These are phyloP conservation scores for Cryptosporidium canis DNA, from an alignment of 169 alveolate genomes.

Conservation along the genomic window DNA sequence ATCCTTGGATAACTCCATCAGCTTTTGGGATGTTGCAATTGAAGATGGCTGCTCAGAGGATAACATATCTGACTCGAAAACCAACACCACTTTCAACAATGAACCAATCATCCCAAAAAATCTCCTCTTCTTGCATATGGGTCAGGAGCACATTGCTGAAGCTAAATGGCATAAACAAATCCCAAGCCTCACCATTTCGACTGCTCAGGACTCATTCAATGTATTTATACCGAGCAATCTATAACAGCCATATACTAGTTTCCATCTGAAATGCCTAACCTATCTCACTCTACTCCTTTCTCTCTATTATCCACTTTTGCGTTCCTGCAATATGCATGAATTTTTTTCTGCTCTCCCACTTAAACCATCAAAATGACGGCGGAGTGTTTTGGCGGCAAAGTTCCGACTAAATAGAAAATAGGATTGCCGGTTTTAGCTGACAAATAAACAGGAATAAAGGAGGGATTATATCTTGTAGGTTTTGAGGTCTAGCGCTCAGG, in stretches of 20 bases:
- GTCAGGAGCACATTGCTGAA: slow-evolving; percentile 71
- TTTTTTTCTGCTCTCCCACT: no score
- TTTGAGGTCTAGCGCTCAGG: neutral
- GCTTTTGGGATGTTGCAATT: slow-evolving; percentile 69
- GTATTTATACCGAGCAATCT: slow-evolving; percentile 58
- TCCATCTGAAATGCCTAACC: neutral
- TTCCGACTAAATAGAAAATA: no score
- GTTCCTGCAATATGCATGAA: no score
- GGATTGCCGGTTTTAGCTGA: no score
- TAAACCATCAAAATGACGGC: no score
- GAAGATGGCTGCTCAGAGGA: slow-evolving; percentile 32
- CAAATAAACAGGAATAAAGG: no score
- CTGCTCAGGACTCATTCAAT: slow-evolving; percentile 67
- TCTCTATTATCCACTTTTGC: neutral
- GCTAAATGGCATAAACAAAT: slow-evolving; percentile 71
- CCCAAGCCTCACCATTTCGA: slow-evolving; percentile 56
- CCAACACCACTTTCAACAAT: neutral
- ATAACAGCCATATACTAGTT: neutral
- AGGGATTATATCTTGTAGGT: neutral
- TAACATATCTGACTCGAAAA: neutral
- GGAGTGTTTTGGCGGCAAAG: no score
- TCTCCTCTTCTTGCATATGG: slow-evolving; percentile 62
- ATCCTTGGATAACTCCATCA: slow-evolving; percentile 61
- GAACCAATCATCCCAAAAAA: slow-evolving; percentile 27
- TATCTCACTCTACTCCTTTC: neutral